phyloP scores from a whole-genome alignment of 1,139 yeast species.

The Pneumocystis sp. region DNA sequence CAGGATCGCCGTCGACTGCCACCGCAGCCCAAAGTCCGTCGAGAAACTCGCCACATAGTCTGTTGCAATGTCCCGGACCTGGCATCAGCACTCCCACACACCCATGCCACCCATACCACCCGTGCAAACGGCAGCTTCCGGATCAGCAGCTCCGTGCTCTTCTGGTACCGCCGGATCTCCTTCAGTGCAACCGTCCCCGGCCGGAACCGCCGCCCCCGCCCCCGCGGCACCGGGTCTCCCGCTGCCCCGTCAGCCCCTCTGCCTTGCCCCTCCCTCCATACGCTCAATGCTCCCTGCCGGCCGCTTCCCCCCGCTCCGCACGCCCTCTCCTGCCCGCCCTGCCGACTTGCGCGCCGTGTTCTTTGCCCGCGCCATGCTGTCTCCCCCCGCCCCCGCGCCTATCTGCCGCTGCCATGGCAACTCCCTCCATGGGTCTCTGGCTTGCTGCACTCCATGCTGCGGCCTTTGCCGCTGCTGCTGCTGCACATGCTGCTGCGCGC shows the following conservation, averaged over 20 bases:
- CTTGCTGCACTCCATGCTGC: too few relatives aligned
- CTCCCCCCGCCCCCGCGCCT: too few relatives aligned
- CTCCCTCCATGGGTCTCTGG: too few relatives aligned
- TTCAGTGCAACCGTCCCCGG: conserved; percentile 66
- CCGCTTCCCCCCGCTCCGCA: neutral
- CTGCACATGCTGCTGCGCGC: too few relatives aligned
- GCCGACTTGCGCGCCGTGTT: neutral
- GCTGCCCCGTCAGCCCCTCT: neutral
- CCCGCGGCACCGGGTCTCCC: neutral
- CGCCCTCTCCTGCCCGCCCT: neutral
- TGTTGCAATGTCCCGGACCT: conserved; percentile 62
- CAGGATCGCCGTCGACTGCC: conserved; percentile 80
- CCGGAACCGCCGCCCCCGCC: conserved; percentile 37
- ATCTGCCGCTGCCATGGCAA: too few relatives aligned
- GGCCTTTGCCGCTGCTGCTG: too few relatives aligned
- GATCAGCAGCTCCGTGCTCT: conserved; percentile 58
- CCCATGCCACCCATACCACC: conserved; percentile 21
- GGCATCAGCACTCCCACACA: conserved; percentile 10
- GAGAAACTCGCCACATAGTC: conserved; percentile 28
- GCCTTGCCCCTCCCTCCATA: neutral
- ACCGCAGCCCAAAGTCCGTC: conserved; percentile 46
- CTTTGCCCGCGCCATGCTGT: neutral
- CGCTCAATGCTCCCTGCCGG: neutral
- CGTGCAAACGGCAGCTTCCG: conserved; percentile 87
- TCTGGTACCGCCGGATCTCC: conserved; percentile 68